phyloP scores from a whole-genome alignment of 805 yeast genomes.

The Yamadazyma tumulicola region DNA sequence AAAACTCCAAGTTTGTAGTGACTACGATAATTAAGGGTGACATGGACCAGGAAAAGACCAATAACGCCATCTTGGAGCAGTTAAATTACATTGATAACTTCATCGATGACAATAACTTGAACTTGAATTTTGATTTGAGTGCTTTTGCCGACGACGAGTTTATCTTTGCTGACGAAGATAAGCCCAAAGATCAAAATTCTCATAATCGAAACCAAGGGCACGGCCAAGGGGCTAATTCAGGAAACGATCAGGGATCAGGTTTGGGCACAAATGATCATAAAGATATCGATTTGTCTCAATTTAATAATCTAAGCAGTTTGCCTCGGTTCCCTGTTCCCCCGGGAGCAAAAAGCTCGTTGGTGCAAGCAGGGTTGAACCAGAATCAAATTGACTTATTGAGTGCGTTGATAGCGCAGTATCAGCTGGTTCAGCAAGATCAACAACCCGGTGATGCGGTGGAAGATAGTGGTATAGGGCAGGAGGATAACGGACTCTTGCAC shows the following conservation, averaged over 20 bases:
- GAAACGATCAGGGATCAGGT: no score
- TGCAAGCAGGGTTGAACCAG: constrained; percentile 61
- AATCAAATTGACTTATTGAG: constrained; percentile 73
- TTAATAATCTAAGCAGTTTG: constrained; percentile 20
- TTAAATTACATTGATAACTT: constrained; percentile 77
- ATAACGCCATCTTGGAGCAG: constrained; percentile 59
- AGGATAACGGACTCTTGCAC: no score
- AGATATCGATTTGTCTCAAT: constrained; percentile 1
- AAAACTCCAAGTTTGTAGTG: no score
- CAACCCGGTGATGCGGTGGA: background rate
- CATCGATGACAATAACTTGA: constrained; percentile 49
- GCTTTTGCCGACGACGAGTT: constrained; percentile 83
- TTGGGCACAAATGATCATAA: background rate
- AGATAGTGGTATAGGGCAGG: no score
- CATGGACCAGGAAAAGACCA: constrained; percentile 14
- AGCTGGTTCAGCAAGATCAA: constrained; percentile 17
- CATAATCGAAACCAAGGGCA: constrained; percentile 7
- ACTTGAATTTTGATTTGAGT: constrained; percentile 55
- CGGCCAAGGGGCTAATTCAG: background rate
- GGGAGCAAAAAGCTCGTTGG: constrained; percentile 63
- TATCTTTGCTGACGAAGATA: constrained; percentile 79
- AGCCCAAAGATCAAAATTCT: constrained; percentile 32
- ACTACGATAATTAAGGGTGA: no score
- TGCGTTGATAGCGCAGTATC: constrained; percentile 71
- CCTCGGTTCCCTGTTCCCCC: constrained; percentile 70